These are phyloP conservation scores for Verticillium zaregamsianum DNA, from an alignment of 2,329 filamentous ascomycete species.

Conservation along the genomic window DNA sequence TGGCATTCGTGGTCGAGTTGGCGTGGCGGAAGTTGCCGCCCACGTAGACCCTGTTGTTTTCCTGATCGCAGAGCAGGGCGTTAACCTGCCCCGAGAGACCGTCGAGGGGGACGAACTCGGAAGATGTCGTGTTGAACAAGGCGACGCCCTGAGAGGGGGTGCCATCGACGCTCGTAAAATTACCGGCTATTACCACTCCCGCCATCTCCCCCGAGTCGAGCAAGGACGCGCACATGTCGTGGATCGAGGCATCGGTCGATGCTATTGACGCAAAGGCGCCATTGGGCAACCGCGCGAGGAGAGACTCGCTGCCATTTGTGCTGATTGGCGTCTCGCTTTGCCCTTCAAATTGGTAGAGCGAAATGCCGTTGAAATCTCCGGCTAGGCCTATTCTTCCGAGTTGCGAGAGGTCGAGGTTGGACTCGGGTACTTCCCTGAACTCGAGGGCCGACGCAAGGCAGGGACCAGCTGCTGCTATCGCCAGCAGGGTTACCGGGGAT, in stretches of 20 bases:
- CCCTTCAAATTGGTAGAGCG: slow-evolving; percentile 79
- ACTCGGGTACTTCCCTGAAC: slow-evolving; percentile 58
- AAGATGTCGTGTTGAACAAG: slow-evolving; percentile 70
- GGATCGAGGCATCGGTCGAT: slow-evolving; percentile 77
- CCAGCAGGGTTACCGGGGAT: slow-evolving; percentile 28
- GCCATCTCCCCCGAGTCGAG: slow-evolving; percentile 60
- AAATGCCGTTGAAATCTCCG: slow-evolving; percentile 88
- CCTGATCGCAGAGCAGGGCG: slow-evolving; percentile 75
- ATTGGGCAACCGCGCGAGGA: slow-evolving; percentile 80
- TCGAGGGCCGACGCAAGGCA: slow-evolving; percentile 45
- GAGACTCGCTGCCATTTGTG: slow-evolving; percentile 74
- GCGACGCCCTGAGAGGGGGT: slow-evolving; percentile 75
- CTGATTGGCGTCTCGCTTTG: slow-evolving; percentile 66
- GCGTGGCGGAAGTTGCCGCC: slow-evolving; percentile 78
- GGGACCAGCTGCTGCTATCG: slow-evolving; percentile 34
- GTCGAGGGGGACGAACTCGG: slow-evolving; percentile 66
- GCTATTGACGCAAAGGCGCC: slow-evolving; percentile 73
- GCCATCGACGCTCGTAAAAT: slow-evolving; percentile 87
- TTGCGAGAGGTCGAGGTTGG: slow-evolving; percentile 72
- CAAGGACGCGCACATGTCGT: slow-evolving; percentile 80
- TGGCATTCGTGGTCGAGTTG: slow-evolving; percentile 78
- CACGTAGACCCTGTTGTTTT: slow-evolving; percentile 77
- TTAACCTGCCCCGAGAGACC: slow-evolving; percentile 81
- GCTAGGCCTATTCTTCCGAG: slow-evolving; percentile 81
- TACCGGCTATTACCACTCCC: slow-evolving; percentile 84